phyloP scores from a whole-genome alignment of 2,329 filamentous ascomycete genomes.

The Pestalotiopsis sp. region DNA sequence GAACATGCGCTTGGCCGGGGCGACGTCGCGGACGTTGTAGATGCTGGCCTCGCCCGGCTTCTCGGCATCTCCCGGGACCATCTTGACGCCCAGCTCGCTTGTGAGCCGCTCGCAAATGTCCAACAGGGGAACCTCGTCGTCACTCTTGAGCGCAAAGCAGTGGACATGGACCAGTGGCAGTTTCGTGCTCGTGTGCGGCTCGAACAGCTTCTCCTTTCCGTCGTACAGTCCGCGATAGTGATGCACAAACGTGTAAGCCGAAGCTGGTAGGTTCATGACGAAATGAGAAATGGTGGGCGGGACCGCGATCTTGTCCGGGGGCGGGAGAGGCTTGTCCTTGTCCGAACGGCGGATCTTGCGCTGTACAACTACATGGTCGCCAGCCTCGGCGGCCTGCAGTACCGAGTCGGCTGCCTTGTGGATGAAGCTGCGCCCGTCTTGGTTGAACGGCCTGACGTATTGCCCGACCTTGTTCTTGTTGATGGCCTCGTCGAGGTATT shows the following conservation, averaged over 20 bases:
- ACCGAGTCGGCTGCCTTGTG: conserved; percentile 65
- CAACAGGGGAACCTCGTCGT: conserved; percentile 66
- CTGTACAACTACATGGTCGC: conserved; percentile 57
- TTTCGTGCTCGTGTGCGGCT: conserved; percentile 56
- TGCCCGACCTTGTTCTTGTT: conserved; percentile 74
- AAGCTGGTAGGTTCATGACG: conserved; percentile 96
- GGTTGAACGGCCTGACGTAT: conserved; percentile 79
- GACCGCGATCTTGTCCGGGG: conserved; percentile 45
- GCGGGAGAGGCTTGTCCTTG: conserved; percentile 37
- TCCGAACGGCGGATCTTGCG: conserved; percentile 42
- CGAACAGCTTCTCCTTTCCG: conserved; percentile 68
- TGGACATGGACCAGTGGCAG: conserved; percentile 91
- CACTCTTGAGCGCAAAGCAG: conserved; percentile 85
- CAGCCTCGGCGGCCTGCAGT: conserved; percentile 49
- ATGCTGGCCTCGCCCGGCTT: conserved; percentile 56
- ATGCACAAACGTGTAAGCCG: conserved; percentile 80
- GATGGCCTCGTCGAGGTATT: conserved; percentile 71
- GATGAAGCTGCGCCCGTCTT: conserved; percentile 84
- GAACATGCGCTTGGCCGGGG: conserved; percentile 95
- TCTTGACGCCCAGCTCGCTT: conserved; percentile 58
- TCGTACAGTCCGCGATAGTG: conserved; percentile 79
- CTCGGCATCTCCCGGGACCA: conserved; percentile 56
- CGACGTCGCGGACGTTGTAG: conserved; percentile 80
- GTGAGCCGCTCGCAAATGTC: conserved; percentile 71
- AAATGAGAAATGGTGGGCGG: conserved; percentile 87